Evolutionary conservation across 208 protist species (phyloP).

Genomic region (Balamuthia mandrillaris): DNA sequence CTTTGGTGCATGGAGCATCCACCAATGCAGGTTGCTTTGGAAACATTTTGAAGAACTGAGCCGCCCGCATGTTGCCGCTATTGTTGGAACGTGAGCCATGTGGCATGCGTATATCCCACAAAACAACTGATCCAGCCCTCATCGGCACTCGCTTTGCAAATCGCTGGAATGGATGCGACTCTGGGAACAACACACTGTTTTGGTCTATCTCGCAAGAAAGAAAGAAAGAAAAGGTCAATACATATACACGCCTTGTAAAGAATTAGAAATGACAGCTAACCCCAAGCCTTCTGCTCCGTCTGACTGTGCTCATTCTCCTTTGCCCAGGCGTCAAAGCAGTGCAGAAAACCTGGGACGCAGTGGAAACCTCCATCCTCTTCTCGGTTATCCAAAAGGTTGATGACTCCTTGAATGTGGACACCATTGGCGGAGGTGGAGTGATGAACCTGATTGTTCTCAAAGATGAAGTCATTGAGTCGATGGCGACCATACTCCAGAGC

Average conservation of each 20-base stretch:
- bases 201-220: not conserved
- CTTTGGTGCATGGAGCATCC: not conserved
- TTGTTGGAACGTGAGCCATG: not conserved
- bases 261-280: not conserved
- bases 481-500: not conserved
- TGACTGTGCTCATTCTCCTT: no score
- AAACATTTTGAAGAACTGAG: not conserved
- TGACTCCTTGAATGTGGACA: not conserved
- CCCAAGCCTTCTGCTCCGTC: not conserved
- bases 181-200: not conserved
- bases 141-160: not conserved
- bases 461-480: conserved; percentile 1
- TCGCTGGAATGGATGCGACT: not conserved
- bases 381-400: not conserved
- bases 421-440: not conserved
- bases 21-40: not conserved
- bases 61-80: not conserved
- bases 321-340: not conserved
- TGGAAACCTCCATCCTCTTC: conserved; percentile 20
- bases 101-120: not conserved
- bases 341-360: not conserved
- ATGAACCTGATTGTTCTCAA: conserved; percentile 6
- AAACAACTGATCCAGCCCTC: not conserved
- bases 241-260: not conserved
- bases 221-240: not conserved